These are phyloP conservation scores for Epichloe elymi DNA, from an alignment of 2,329 filamentous ascomycete species.

Conservation along the genomic window DNA sequence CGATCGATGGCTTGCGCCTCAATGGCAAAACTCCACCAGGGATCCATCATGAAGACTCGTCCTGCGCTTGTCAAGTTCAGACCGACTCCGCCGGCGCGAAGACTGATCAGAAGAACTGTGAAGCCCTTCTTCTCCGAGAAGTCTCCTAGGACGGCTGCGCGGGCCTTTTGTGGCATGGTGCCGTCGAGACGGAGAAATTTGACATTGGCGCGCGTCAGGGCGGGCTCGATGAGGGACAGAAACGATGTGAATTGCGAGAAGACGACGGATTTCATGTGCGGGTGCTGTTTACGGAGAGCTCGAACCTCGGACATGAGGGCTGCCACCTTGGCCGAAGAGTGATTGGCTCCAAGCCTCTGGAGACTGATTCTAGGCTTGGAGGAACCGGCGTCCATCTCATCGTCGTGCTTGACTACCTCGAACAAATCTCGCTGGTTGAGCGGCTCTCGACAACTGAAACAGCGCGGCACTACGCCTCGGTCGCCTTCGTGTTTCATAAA, in stretches of 20 bases:
- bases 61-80: slow-evolving; percentile 83
- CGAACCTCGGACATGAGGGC: slow-evolving; percentile 66
- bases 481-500: slow-evolving; percentile 81
- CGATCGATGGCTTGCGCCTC: slow-evolving; percentile 97
- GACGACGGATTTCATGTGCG: slow-evolving; percentile 71
- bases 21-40: slow-evolving; percentile 97
- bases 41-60: slow-evolving; percentile 97
- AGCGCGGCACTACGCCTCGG: slow-evolving; percentile 62
- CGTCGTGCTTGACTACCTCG: slow-evolving; percentile 74
- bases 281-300: slow-evolving; percentile 49
- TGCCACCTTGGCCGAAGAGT: slow-evolving; percentile 81
- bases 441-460: slow-evolving; percentile 79
- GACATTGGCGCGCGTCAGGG: slow-evolving; percentile 59
- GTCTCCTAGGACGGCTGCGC: slow-evolving; percentile 62
- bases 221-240: slow-evolving; percentile 77
- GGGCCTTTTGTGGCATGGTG: slow-evolving; percentile 72
- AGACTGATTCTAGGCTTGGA: slow-evolving; percentile 42
- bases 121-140: slow-evolving; percentile 52
- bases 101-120: slow-evolving; percentile 65
- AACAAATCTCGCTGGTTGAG: slow-evolving; percentile 80
- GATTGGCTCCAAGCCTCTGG: slow-evolving; percentile 45
- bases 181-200: slow-evolving; percentile 81
- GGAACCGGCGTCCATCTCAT: slow-evolving; percentile 30
- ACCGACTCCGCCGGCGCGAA: slow-evolving; percentile 85
- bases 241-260: slow-evolving; percentile 98